Evolutionary conservation across 352 stramenopile genomes (phyloP).

Genomic region (Globisporangium nunn): DNA sequence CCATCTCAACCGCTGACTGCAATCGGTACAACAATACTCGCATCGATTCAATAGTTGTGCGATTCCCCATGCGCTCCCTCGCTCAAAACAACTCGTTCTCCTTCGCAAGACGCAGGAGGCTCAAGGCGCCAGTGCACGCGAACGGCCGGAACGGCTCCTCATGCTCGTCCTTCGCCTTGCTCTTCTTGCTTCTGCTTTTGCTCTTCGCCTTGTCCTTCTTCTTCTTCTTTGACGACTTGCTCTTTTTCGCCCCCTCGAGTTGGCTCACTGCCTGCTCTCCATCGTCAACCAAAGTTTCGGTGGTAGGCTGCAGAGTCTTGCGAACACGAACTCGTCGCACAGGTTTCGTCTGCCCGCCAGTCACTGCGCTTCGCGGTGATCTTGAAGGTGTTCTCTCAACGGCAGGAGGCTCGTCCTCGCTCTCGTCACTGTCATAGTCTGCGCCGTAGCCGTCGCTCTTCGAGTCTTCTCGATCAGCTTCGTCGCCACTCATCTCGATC

Average conservation of each 20-base stretch:
- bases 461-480: slow-evolving; percentile 7
- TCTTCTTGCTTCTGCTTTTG: slow-evolving; percentile 16
- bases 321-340: slow-evolving; percentile 2
- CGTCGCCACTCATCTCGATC: slow-evolving; percentile 2
- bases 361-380: not conserved
- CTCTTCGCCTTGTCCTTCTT: slow-evolving; percentile 11
- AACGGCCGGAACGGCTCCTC: slow-evolving; percentile 42
- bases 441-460: slow-evolving; percentile 53
- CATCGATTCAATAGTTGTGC: not conserved
- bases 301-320: not conserved
- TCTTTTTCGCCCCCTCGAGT: not conserved
- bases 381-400: not conserved
- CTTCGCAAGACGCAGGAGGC: slow-evolving; percentile 54
- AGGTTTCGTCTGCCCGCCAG: not conserved
- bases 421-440: slow-evolving; percentile 64
- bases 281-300: not conserved
- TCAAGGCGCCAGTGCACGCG: slow-evolving; percentile 56
- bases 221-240: slow-evolving; percentile 1
- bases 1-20: no score
- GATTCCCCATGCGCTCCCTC: not conserved
- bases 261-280: not conserved
- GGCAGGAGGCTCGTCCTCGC: slow-evolving; percentile 24
- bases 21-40: not conserved
- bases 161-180: slow-evolving; percentile 18
- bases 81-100: slow-evolving; percentile 70